phyloP scores from a whole-genome alignment of 2,329 filamentous ascomycete genomes.

The Cryphonectria carpinicola region DNA sequence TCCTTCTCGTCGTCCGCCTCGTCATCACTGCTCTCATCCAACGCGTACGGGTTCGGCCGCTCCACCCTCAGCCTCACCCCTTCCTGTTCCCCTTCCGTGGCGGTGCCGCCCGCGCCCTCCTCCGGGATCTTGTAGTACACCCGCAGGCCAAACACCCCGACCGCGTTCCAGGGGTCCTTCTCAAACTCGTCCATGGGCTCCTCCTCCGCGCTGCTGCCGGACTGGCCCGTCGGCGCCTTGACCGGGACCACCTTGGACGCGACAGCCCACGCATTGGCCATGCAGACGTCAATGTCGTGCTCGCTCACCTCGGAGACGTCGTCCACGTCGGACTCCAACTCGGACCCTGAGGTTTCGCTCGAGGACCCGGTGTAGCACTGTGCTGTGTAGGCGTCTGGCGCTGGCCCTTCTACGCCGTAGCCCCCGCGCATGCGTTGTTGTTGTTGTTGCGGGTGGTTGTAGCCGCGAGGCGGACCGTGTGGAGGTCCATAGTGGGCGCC shows the following conservation, averaged over 20 bases:
- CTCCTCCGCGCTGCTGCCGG: slow-evolving; percentile 35
- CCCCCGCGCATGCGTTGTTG: slow-evolving; percentile 11
- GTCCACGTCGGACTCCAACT: slow-evolving; percentile 31
- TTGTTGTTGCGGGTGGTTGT: slow-evolving; percentile 13
- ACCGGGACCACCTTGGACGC: slow-evolving; percentile 9
- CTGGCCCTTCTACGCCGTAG: not conserved
- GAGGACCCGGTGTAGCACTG: not conserved
- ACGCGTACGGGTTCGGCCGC: slow-evolving; percentile 33
- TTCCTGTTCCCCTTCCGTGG: slow-evolving; percentile 24
- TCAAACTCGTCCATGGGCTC: slow-evolving; percentile 52
- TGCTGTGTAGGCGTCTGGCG: not conserved
- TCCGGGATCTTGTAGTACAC: slow-evolving; percentile 55
- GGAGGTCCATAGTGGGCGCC: slow-evolving; percentile 20
- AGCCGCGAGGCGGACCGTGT: slow-evolving; percentile 5
- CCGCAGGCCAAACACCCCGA: slow-evolving; percentile 62
- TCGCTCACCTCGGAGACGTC: slow-evolving; percentile 37
- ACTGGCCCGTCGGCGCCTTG: slow-evolving; percentile 17
- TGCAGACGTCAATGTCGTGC: slow-evolving; percentile 34
- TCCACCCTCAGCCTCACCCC: slow-evolving; percentile 36
- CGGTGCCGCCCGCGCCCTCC: slow-evolving; percentile 19
- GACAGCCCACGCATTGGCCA: slow-evolving; percentile 20
- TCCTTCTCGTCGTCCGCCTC: slow-evolving; percentile 35
- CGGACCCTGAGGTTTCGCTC: slow-evolving; percentile 14
- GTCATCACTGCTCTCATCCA: slow-evolving; percentile 29
- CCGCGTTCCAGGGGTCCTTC: slow-evolving; percentile 64